Conservation (phyloP, 1,284 basidiomycete species). For the Schizophyllum commune region DNA sequence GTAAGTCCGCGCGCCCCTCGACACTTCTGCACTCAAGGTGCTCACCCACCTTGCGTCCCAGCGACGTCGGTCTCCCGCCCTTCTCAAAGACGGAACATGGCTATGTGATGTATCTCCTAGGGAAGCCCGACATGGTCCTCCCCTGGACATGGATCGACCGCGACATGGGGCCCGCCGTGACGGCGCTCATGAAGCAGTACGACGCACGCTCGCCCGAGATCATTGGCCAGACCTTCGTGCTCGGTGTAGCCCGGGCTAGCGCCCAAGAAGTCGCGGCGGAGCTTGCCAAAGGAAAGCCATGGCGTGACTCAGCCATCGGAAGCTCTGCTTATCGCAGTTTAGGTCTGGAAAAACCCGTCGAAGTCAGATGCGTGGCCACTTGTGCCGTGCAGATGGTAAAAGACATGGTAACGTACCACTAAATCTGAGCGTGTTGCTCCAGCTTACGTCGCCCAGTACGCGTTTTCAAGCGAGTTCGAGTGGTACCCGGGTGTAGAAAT, state of each 20-base stretch:
- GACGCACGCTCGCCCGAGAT: constrained; percentile 2
- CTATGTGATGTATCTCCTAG: constrained; percentile 14
- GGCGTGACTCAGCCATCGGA: too few species aligned
- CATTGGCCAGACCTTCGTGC: constrained; percentile 2
- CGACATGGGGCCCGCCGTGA: constrained; percentile 19
- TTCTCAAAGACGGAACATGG: constrained; percentile 8
- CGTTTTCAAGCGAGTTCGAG: constrained; percentile 15
- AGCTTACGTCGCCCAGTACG: too few species aligned
- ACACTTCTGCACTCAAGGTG: background rate
- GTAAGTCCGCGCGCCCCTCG: constrained; percentile 10
- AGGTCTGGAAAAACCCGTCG: too few species aligned
- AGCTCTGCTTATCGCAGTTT: too few species aligned
- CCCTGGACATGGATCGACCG: constrained; percentile 15
- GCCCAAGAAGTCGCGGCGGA: constrained; percentile 2
- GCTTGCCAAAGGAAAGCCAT: constrained; percentile 2
- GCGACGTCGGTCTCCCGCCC: background rate
- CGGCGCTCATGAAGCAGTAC: constrained; percentile 22
- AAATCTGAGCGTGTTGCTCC: too few species aligned
- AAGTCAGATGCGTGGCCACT: too few species aligned
- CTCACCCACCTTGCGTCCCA: background rate
- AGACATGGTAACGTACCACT: too few species aligned
- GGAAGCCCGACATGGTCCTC: constrained; percentile 15
- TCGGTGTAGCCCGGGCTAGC: constrained; percentile 1
- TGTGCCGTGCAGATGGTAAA: too few species aligned
- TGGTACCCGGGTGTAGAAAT: constrained; percentile 16